Base-by-base conservation (phyloP, 164 flowering plant genomes). In the Nymphaea colorata region DNA sequence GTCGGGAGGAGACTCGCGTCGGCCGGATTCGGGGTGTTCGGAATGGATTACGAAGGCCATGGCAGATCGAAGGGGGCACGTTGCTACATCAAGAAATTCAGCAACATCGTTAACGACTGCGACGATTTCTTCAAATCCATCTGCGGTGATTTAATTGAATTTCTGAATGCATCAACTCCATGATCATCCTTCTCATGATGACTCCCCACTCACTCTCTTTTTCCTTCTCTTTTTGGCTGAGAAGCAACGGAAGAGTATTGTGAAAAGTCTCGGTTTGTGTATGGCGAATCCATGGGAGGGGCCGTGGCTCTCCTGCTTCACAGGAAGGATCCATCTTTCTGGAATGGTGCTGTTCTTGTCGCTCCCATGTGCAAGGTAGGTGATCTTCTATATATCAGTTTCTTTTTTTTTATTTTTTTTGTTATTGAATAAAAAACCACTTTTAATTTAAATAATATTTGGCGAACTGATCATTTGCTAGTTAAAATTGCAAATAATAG, bases 1-100 rank as follows among this genome's bases (percentile, higher is more conserved):
- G 82, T 86, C 70, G 99, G 96, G 59, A 78, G 67, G 36, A 82
- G 79, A 72, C 79, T 91, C 59, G 94, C 96, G 0, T 6, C 72
- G 4, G 84, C 90, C 2, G 95, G 95, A 8, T 91, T 82, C 66
- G 94, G 84, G 3, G 99, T 90, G 70, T 87, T 86, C 64, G 99
- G 96, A 42, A 84, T 94, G 6, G 99, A 94, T 69, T 90, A 85
- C 17, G 96, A 94, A 76, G 99, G 99, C 4, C 99, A 94, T 67
- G 98, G 98, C n/a, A 86, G 84, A 42, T 94, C 99, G 12, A 73
- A 61, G 67, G 99, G 99, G 10, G 74, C 87, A 4, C 92, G 98
- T 4, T 90, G 98, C 70, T 91, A 90, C 82, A 88, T 94, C 75
- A 85, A 88, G 77, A 91, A 84, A 78, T 90, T 91, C 44, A 83